Evolutionary conservation across 139 green algal species (phyloP), one percentile per base, ranked within the genome.

Genomic region (Tetradesmus lagerheimii): DNA sequence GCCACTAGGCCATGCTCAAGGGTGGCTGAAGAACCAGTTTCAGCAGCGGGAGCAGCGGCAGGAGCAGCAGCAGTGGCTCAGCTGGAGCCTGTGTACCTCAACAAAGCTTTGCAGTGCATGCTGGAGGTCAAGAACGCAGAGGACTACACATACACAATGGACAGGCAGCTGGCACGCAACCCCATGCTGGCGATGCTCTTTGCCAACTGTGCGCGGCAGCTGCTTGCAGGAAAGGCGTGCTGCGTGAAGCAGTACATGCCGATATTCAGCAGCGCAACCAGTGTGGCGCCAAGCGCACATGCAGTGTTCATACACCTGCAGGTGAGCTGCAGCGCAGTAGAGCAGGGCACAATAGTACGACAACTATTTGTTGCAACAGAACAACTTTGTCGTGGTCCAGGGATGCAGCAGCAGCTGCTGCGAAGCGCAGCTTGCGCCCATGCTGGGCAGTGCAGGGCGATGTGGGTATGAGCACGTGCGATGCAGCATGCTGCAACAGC

Each of bases 81-180:
- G n/a, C 67, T 89, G 71, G 85, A 89, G 85, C 85, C 85, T 37
- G 67, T 89, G 3, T 89, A 74, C 85, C 38, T 89, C 11, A 89
- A 89, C 31, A 53, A 64, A 11, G 16, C 67, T 4, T 31, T 89
- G 66, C 71, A 89, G 31, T 23, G 16, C 25, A 83, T 75, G 85
- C 85, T 89, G 38, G 66, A 89, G 43, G 45, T 80, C 23, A 29
- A 27, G 15, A 66, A 47, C 11, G 20, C 31, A 39, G 85, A 89
- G 39, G 85, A 89, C 1, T 89, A 83, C 85, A 83, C 85, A 5
- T 89, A 50, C 71, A 83, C n/a, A 8, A 83, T 83, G 85, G 85
- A 89, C 37, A 89, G 75, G 85, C 85, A 89, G 85, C 85, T 89
- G 27, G 25, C 41, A 35, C 71, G 85, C 38, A 89, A 89, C 85